Conservation (phyloP, 139 green algal species). For the Haematococcus lacustris region DNA sequence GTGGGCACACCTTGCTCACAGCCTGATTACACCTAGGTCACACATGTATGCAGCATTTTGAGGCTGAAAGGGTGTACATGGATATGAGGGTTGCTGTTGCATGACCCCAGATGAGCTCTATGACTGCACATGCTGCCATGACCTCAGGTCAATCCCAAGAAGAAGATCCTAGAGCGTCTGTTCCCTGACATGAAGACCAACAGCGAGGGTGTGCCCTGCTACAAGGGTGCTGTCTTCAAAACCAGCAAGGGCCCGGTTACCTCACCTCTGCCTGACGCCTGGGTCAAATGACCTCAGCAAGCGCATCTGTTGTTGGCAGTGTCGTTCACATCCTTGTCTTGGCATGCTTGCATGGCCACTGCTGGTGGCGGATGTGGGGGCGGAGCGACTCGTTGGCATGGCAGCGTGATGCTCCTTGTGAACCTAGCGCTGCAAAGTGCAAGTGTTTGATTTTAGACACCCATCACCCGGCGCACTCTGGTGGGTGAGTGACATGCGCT, state of each 20-base stretch:
- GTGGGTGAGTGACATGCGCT: no score
- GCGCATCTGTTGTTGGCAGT: no score
- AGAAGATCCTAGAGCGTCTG: slow-evolving; percentile 82
- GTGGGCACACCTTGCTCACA: neutral
- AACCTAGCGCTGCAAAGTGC: no score
- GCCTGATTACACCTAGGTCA: neutral
- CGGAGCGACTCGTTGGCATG: no score
- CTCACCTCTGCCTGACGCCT: slow-evolving; percentile 9
- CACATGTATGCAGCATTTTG: neutral
- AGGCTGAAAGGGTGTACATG: neutral
- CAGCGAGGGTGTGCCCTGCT: slow-evolving; percentile 57
- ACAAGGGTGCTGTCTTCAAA: slow-evolving; percentile 70
- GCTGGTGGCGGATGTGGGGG: no score
- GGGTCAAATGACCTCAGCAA: no score
- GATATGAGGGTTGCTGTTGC: neutral
- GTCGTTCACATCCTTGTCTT: no score
- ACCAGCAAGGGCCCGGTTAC: slow-evolving; percentile 61
- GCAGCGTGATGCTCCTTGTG: no score
- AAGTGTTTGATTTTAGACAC: no score
- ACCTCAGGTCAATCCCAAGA: slow-evolving; percentile 74
- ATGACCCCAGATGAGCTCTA: neutral
- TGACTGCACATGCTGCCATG: neutral
- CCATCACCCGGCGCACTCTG: no score
- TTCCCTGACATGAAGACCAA: slow-evolving; percentile 64
- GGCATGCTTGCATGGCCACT: no score